A percentile compares a stretch with the other conserved stretches of the same genome.
Evolutionary conservation across 2,329 filamentous ascomycete genomes (phyloP).

Genomic region (Chalara sp.): DNA sequence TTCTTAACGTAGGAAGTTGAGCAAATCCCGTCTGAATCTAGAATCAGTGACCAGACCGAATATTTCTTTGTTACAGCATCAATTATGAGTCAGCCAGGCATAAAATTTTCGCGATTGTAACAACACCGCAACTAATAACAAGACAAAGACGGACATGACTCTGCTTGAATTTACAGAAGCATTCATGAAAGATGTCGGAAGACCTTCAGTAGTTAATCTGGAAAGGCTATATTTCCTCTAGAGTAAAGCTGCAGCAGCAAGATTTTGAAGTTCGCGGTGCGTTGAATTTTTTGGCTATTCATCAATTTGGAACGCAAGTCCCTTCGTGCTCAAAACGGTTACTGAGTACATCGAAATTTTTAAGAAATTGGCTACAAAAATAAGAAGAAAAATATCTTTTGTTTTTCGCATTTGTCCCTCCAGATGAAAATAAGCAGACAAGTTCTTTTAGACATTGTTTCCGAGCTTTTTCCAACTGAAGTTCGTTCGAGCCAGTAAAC

Average conservation of each 20-base stretch:
- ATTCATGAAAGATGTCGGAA: background rate
- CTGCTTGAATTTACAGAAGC: background rate
- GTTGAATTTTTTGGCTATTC: too few relatives aligned
- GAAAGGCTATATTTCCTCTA: background rate
- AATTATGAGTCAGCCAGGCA: background rate
- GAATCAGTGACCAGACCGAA: constrained; percentile 1
- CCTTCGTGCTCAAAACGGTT: too few relatives aligned
- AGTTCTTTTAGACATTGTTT: too few relatives aligned
- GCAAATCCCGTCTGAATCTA: background rate
- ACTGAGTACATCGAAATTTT: too few relatives aligned
- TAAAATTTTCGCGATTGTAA: background rate
- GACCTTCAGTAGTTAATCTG: background rate
- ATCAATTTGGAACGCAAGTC: too few relatives aligned
- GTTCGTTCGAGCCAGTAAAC: too few relatives aligned
- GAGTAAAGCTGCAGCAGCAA: background rate
- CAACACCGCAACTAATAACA: background rate
- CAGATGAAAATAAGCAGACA: too few relatives aligned
- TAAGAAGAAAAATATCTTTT: too few relatives aligned
- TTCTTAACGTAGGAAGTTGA: background rate
- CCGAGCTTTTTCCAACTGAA: too few relatives aligned
- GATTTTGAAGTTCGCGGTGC: too few relatives aligned
- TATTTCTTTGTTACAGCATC: background rate
- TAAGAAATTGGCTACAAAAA: too few relatives aligned
- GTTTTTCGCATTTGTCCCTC: too few relatives aligned
- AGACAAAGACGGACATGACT: background rate